Percentiles rank a stretch among this genome's conserved stretches.
These are phyloP conservation scores for Monilinia fructicola DNA, from an alignment of 2,329 filamentous ascomycete genomes.

Conservation along the genomic window DNA sequence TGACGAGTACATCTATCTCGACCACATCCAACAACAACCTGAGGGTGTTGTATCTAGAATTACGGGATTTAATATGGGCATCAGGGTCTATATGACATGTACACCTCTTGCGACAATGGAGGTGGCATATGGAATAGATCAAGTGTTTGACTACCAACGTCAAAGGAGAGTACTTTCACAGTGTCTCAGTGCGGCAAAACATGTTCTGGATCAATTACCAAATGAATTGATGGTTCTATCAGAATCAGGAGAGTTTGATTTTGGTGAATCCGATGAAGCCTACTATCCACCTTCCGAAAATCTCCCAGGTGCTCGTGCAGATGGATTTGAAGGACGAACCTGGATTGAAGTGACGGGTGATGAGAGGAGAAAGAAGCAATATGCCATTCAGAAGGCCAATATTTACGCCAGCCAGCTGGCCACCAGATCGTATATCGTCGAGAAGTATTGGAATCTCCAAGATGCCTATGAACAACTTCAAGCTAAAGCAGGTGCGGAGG, in stretches of 20 bases:
- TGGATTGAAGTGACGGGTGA: constrained; percentile 27
- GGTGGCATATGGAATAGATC: constrained; percentile 75
- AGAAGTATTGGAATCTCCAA: constrained; percentile 78
- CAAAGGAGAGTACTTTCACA: constrained; percentile 72
- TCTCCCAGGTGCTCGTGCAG: constrained; percentile 42
- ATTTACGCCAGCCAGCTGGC: constrained; percentile 80
- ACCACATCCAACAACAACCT: constrained; percentile 69
- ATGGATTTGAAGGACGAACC: constrained; percentile 38
- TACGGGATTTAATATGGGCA: constrained; percentile 77
- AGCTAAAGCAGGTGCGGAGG: constrained; percentile 23
- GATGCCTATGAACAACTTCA: constrained; percentile 60
- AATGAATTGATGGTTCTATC: constrained; percentile 61
- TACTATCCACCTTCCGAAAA: constrained; percentile 50
- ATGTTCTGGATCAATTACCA: constrained; percentile 66
- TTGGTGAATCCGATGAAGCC: constrained; percentile 49
- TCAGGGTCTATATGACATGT: constrained; percentile 78
- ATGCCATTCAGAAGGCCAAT: constrained; percentile 90
- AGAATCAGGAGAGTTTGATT: constrained; percentile 44
- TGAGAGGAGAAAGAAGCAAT: constrained; percentile 61
- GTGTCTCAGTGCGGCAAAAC: constrained; percentile 68
- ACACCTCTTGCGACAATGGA: constrained; percentile 77
- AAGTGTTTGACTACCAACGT: constrained; percentile 72
- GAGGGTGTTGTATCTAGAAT: constrained; percentile 66
- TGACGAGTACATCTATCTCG: constrained; percentile 74
- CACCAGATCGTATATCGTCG: constrained; percentile 80